Percentiles rank a stretch among this genome's conserved stretches.
phyloP scores from a whole-genome alignment of 2,329 filamentous ascomycete genomes.

The Trichophyton verrucosum region DNA sequence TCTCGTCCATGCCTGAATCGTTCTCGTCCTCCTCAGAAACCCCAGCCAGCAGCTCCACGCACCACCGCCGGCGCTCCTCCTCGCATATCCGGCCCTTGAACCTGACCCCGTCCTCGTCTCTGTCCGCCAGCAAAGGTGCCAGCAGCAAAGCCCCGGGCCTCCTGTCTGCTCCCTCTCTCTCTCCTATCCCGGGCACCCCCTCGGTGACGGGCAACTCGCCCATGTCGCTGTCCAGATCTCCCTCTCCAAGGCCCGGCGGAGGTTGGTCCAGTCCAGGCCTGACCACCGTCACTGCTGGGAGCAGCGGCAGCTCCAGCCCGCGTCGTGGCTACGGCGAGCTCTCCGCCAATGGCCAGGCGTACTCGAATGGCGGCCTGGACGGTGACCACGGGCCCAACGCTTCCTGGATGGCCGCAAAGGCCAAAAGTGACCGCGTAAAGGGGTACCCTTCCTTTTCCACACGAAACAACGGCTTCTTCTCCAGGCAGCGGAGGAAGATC shows the following conservation, averaged over 20 bases:
- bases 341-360: conserved; percentile 40
- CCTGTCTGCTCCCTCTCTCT: conserved; percentile 26
- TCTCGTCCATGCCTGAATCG: neutral
- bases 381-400: conserved; percentile 32
- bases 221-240: conserved; percentile 81
- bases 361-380: conserved; percentile 8
- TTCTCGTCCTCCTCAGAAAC: conserved; percentile 8
- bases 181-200: conserved; percentile 46
- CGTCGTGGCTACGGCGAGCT: conserved; percentile 37
- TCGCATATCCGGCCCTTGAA: conserved; percentile 6
- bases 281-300: conserved; percentile 54
- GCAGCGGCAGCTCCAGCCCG: conserved; percentile 45
- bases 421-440: conserved; percentile 59
- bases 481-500: conserved; percentile 66
- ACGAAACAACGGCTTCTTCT: conserved; percentile 76
- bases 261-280: conserved; percentile 80
- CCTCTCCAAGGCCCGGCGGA: conserved; percentile 69
- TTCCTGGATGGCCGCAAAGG: conserved; percentile 73
- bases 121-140: conserved; percentile 3
- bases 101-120: conserved; percentile 1
- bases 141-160: conserved; percentile 14
- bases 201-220: conserved; percentile 42
- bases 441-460: conserved; percentile 69
- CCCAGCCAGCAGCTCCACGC: conserved; percentile 6
- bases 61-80: conserved; percentile 12